phyloP scores from a whole-genome alignment of 305 asterid genomes.

The Fraxinus albicans region DNA sequence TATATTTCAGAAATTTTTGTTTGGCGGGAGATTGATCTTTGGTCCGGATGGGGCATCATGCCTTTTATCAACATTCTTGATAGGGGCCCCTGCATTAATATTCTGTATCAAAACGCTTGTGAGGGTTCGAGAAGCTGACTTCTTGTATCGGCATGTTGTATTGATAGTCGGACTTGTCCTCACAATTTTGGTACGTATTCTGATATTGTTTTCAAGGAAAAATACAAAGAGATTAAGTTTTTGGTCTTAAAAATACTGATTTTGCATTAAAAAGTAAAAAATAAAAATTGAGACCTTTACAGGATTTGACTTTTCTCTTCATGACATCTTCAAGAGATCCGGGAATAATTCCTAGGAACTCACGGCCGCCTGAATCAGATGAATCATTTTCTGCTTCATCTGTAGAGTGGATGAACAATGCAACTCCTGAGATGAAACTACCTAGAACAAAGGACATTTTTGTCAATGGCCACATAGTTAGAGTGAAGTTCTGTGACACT shows the following conservation, averaged over 20 bases:
- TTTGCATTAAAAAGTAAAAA: neutral
- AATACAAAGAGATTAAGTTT: neutral
- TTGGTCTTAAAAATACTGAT: neutral
- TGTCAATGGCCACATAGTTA: constrained; percentile 62
- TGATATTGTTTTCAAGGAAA: neutral
- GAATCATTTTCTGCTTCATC: constrained; percentile 39
- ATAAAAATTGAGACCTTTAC: constrained; percentile 20
- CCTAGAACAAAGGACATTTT: constrained; percentile 70
- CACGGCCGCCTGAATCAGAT: constrained; percentile 58
- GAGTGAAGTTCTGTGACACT: constrained; percentile 85
- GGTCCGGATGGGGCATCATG: constrained; percentile 86
- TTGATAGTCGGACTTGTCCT: constrained; percentile 52
- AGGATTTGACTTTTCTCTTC: constrained; percentile 74
- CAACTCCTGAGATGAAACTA: constrained; percentile 48
- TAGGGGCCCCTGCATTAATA: constrained; percentile 69
- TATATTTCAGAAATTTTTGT: constrained; percentile 65
- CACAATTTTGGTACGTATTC: constrained; percentile 55
- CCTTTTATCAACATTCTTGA: constrained; percentile 56
- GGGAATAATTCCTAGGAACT: constrained; percentile 76
- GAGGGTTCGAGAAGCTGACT: constrained; percentile 39
- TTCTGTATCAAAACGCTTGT: constrained; percentile 58
- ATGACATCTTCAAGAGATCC: constrained; percentile 80
- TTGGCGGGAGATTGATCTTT: constrained; percentile 87
- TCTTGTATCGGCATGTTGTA: constrained; percentile 44
- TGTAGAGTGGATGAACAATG: constrained; percentile 53